Evolutionary conservation across 352 stramenopile genomes (phyloP).

Genomic region (Pythium myriotylum): DNA sequence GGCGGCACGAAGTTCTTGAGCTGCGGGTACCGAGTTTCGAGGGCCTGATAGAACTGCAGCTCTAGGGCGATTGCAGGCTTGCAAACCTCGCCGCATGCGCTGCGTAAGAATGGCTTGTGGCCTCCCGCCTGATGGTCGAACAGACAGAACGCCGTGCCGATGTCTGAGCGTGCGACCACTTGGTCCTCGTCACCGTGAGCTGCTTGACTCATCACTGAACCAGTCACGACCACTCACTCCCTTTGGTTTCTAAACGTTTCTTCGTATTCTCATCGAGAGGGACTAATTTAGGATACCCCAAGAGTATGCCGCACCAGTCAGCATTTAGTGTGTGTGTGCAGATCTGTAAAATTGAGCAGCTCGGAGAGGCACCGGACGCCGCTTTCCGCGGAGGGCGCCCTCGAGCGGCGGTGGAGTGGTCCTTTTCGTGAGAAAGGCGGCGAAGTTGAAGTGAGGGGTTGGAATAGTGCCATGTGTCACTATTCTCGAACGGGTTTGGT

Average conservation of each 20-base stretch:
- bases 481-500: constrained; percentile 12
- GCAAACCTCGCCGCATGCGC: constrained; percentile 64
- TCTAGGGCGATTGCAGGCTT: constrained; percentile 76
- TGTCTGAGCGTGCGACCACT: constrained; percentile 61
- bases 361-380: no score
- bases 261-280: not conserved
- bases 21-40: constrained; percentile 53
- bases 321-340: not conserved
- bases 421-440: constrained; percentile 1
- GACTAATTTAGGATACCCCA: no score
- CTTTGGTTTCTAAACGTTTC: not conserved
- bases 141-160: constrained; percentile 76
- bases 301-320: constrained; percentile 2
- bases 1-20: constrained; percentile 67
- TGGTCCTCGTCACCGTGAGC: constrained; percentile 21
- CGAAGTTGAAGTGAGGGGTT: constrained; percentile 27
- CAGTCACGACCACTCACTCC: no score
- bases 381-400: no score
- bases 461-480: not conserved
- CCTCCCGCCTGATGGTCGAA: constrained; percentile 83
- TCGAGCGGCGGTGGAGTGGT: no score
- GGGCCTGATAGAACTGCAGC: constrained; percentile 72
- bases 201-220: constrained; percentile 8
- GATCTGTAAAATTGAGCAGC: no score
- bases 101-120: constrained; percentile 75